Conservation (phyloP, 169 alveolate genomes). For the Pseudocohnilembus persalinus region DNA sequence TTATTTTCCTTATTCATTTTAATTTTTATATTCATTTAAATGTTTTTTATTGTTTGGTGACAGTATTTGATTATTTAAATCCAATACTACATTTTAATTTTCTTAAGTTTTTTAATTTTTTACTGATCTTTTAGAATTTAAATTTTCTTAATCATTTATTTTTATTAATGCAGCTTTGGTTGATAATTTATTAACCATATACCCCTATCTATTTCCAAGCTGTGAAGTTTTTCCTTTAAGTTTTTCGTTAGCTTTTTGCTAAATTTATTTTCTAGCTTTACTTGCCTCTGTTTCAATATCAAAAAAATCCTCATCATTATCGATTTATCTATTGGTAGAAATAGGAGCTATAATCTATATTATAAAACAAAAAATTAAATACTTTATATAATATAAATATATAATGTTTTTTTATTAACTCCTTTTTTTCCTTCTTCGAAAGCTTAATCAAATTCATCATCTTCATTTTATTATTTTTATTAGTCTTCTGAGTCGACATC, state of each 20-base stretch:
- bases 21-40: too few relatives aligned
- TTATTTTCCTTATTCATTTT: too few relatives aligned
- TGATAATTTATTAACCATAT: not conserved
- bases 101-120: not conserved
- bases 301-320: not conserved
- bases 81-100: not conserved
- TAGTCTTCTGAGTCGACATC: not conserved
- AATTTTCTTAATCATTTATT: not conserved
- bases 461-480: not conserved
- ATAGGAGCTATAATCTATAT: not conserved
- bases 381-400: too few relatives aligned
- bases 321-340: too few relatives aligned
- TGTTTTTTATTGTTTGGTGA: too few relatives aligned
- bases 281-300: not conserved
- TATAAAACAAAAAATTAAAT: not conserved
- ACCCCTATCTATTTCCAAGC: not conserved
- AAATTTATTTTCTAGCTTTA: too few relatives aligned
- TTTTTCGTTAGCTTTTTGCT: not conserved
- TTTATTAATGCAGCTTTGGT: not conserved
- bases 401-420: not conserved
- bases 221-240: not conserved
- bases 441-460: not conserved
- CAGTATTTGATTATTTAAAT: not conserved
- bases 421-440: not conserved
- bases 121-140: not conserved